Percentiles rank a stretch among this genome's conserved stretches.
phyloP scores from a whole-genome alignment of 441 rosid genomes.

The Croton laevigatus region DNA sequence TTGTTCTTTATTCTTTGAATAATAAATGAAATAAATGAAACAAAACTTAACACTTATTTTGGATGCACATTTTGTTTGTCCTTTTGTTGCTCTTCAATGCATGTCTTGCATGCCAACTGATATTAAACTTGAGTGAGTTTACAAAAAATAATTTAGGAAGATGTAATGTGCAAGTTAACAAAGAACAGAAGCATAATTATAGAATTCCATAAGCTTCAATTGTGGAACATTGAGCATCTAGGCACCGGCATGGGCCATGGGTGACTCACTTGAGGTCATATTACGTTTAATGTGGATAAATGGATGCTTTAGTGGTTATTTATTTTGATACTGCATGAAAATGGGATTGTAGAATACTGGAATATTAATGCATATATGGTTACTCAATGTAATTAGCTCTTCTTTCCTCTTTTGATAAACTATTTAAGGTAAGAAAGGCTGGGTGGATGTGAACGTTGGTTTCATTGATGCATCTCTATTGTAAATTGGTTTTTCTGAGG shows the following conservation, averaged over 20 bases:
- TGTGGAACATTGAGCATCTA: background rate
- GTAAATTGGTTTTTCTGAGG: background rate
- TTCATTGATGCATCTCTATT: background rate
- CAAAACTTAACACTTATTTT: background rate
- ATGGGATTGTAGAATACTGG: background rate
- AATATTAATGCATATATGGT: background rate
- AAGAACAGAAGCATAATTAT: background rate
- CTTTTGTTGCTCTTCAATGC: background rate
- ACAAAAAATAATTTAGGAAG: background rate
- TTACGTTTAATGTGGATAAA: background rate
- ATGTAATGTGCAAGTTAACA: background rate
- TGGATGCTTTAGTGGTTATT: background rate
- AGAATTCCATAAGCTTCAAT: background rate
- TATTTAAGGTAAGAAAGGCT: background rate
- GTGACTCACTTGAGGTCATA: background rate
- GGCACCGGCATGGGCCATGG: background rate
- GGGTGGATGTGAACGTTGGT: background rate
- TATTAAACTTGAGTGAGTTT: background rate
- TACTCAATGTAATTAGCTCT: background rate
- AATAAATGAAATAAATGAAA: background rate
- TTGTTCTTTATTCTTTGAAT: background rate
- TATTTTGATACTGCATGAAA: background rate
- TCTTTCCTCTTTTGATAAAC: constrained; percentile 1
- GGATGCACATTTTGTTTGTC: background rate
- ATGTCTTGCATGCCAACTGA: background rate